These are phyloP conservation scores for Rutstroemia sp. DNA, from an alignment of 2,329 filamentous ascomycete species.

Conservation along the genomic window DNA sequence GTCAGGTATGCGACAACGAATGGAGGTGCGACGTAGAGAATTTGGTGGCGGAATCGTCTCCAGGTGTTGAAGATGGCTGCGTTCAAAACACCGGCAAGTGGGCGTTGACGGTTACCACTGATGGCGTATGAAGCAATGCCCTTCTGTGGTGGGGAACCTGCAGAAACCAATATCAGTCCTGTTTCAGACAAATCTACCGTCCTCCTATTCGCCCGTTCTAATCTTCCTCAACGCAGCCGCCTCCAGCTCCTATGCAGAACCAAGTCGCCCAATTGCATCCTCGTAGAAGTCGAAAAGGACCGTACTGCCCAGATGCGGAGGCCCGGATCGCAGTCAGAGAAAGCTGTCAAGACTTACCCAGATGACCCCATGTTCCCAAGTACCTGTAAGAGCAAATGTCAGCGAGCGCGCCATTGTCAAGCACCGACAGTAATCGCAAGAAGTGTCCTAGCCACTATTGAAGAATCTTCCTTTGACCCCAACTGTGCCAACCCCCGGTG, in stretches of 20 bases:
- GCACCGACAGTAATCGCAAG: too few relatives aligned
- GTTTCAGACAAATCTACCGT: neutral
- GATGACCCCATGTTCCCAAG: conserved; percentile 28
- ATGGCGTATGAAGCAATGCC: conserved; percentile 66
- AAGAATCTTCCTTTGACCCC: conserved; percentile 6
- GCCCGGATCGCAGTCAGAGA: neutral
- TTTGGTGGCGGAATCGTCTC: conserved; percentile 77
- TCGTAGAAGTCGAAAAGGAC: neutral
- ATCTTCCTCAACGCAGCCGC: neutral
- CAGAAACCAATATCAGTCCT: conserved; percentile 22
- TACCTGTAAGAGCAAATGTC: conserved; percentile 22
- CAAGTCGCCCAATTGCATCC: too few relatives aligned
- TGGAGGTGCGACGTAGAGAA: conserved; percentile 82
- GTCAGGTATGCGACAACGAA: conserved; percentile 70
- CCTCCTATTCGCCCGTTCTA: neutral
- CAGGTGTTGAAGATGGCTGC: conserved; percentile 93
- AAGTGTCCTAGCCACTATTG: neutral
- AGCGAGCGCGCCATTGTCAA: conserved; percentile 16
- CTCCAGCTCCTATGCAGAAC: neutral
- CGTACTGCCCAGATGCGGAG: neutral
- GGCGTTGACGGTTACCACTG: conserved; percentile 81
- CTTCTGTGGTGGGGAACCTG: conserved; percentile 54
- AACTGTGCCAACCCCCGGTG: neutral
- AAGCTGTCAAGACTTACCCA: conserved; percentile 26
- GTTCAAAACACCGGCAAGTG: conserved; percentile 68